Percentiles rank a stretch among this genome's conserved stretches.
Conservation (phyloP, 2,329 filamentous ascomycete species). For the Cryphonectria parasitica region DNA sequence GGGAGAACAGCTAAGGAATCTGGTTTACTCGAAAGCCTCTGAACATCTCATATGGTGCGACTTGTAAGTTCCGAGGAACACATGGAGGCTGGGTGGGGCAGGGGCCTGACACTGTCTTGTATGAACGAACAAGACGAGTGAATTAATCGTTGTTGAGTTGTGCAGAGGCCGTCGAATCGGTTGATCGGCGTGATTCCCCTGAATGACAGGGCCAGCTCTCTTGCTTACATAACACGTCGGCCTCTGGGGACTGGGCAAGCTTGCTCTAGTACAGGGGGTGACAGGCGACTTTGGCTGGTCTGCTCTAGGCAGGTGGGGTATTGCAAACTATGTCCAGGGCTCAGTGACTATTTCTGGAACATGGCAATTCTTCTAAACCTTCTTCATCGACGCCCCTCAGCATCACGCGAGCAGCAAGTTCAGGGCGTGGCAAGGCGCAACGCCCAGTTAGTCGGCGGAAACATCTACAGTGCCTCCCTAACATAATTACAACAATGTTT, state of each 20-base stretch:
- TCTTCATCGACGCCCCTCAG: not conserved
- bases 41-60: slow-evolving; percentile 26
- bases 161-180: slow-evolving; percentile 3
- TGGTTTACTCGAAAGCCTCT: slow-evolving; percentile 29
- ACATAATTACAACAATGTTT: not conserved
- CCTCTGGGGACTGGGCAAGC: no score
- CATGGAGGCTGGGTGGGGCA: slow-evolving; percentile 17
- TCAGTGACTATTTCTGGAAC: not conserved
- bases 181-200: not conserved
- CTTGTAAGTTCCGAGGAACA: slow-evolving; percentile 8
- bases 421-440: not conserved
- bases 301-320: not conserved
- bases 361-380: not conserved
- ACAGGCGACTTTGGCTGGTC: not conserved
- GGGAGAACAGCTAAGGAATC: slow-evolving; percentile 19
- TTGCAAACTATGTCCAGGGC: not conserved
- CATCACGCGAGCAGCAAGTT: not conserved
- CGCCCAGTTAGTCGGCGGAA: no score
- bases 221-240: slow-evolving; percentile 1
- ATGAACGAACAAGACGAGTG: not conserved
- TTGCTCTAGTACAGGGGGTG: not conserved
- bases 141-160: not conserved
- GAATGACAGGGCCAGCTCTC: slow-evolving; percentile 1
- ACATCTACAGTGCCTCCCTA: not conserved
- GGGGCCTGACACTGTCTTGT: not conserved